Percentiles rank a stretch among this genome's conserved stretches.
phyloP scores from a whole-genome alignment of 164 flowering plant species.

The Magnolia changhungtana region DNA sequence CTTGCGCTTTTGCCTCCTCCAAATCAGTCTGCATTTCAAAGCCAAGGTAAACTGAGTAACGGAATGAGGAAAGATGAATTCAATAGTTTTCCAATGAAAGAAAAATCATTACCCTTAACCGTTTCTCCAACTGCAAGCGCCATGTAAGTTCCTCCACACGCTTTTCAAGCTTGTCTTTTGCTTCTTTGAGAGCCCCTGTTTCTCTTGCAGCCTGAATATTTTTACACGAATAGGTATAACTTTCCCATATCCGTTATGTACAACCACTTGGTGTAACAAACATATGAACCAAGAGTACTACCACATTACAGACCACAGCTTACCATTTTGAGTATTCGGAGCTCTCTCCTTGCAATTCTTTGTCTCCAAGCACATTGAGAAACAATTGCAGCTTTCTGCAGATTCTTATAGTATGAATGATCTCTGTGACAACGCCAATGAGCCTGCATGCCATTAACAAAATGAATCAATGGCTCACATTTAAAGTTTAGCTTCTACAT shows the following conservation, averaged over 20 bases:
- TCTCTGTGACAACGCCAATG: conserved; percentile 62
- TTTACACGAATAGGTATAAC: conserved; percentile 6
- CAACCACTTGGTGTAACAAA: neutral
- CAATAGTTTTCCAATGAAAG: neutral
- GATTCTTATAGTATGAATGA: conserved; percentile 69
- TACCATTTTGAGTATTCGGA: conserved; percentile 89
- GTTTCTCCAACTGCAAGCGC: conserved; percentile 94
- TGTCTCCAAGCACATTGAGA: conserved; percentile 96
- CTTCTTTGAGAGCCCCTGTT: conserved; percentile 98
- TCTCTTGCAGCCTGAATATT: conserved; percentile 84
- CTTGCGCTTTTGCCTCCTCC: conserved; percentile 91
- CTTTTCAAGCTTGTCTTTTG: conserved; percentile 96
- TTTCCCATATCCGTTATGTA: neutral
- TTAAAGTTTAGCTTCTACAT: neutral
- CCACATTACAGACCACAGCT: conserved; percentile 14
- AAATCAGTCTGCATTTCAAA: conserved; percentile 61
- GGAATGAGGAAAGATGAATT: neutral
- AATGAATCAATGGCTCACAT: neutral
- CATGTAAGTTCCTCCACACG: conserved; percentile 98
- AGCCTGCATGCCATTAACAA: conserved; percentile 51
- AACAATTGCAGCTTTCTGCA: conserved; percentile 66
- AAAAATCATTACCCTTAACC: conserved; percentile 57
- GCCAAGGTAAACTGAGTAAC: conserved; percentile 1
- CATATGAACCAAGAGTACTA: neutral
- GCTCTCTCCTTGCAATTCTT: conserved; percentile 84